Conservation (phyloP, 768 basidiomycete species). For the Kwoniella sp. region DNA sequence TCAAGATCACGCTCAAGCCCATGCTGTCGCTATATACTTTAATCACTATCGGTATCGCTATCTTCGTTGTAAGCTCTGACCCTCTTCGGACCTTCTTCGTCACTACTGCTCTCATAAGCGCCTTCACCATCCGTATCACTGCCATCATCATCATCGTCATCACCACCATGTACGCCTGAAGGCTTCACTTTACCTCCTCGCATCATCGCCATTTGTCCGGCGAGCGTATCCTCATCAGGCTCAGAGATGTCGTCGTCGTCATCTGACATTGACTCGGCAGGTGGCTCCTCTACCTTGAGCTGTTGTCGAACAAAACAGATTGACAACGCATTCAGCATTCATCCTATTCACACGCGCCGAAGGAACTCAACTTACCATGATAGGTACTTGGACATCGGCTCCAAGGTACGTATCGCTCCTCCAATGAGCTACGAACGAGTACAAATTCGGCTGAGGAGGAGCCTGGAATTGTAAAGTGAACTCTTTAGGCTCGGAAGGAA, state of each 20-base stretch:
- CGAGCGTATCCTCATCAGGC: conserved; percentile 92
- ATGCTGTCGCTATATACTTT: no score
- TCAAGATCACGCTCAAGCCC: no score
- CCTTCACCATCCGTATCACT: conserved; percentile 54
- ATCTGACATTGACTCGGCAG: conserved; percentile 62
- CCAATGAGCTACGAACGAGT: conserved; percentile 84
- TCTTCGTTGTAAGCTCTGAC: conserved; percentile 45
- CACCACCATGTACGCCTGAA: conserved; percentile 63
- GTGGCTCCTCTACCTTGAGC: conserved; percentile 80
- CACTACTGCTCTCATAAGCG: conserved; percentile 57
- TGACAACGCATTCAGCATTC: neutral
- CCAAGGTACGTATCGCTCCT: conserved; percentile 87
- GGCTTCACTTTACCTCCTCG: conserved; percentile 83
- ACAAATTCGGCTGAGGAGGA: conserved; percentile 76
- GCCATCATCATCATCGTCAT: conserved; percentile 62
- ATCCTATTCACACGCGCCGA: neutral
- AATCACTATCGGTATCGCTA: conserved; percentile 44
- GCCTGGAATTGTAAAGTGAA: conserved; percentile 96
- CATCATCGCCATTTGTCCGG: conserved; percentile 98
- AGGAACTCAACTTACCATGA: conserved; percentile 67
- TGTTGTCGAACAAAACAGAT: conserved; percentile 52
- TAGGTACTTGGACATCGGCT: conserved; percentile 70
- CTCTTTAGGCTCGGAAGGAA: conserved; percentile 36
- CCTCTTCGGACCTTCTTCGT: conserved; percentile 47
- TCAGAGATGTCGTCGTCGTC: conserved; percentile 89